Conservation (phyloP, 148 eudicot species). For the Chenopodium formosanum region DNA sequence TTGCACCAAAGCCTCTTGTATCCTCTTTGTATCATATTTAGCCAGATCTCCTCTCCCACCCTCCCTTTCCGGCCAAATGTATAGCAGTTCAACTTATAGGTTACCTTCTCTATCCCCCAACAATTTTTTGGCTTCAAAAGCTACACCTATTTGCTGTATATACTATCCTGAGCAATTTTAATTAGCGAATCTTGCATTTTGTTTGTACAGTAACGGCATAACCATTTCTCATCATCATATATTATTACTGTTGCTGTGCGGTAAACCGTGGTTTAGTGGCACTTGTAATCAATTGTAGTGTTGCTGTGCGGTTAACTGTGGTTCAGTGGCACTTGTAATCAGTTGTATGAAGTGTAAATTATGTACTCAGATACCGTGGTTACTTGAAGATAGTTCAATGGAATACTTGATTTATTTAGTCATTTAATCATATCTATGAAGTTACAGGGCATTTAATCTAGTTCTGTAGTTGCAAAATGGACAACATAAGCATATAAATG, state of each 20-base stretch:
- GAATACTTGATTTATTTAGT: background rate
- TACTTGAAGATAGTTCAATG: background rate
- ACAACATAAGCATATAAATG: background rate
- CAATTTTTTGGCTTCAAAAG: constrained; percentile 13
- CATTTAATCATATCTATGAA: background rate
- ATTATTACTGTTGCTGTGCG: background rate
- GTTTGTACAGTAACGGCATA: constrained; percentile 20
- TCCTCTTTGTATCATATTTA: constrained; percentile 32
- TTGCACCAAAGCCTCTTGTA: constrained; percentile 3
- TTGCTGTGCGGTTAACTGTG: background rate
- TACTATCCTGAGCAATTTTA: constrained; percentile 22
- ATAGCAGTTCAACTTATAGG: constrained; percentile 32
- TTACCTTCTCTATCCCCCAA: background rate
- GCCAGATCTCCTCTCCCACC: constrained; percentile 1
- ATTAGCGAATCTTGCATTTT: constrained; percentile 22
- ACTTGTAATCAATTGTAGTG: background rate
- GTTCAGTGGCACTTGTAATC: constrained; percentile 4
- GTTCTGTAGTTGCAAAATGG: background rate
- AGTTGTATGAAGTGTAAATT: constrained; percentile 9
- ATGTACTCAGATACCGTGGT: background rate
- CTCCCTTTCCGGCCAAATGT: constrained; percentile 22
- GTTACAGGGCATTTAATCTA: background rate
- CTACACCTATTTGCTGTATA: constrained; percentile 28
- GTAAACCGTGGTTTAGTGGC: background rate
- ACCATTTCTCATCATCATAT: background rate